These are phyloP conservation scores for Melastoma malabathricum DNA, from an alignment of 345 rosid genomes.

Conservation along the genomic window DNA sequence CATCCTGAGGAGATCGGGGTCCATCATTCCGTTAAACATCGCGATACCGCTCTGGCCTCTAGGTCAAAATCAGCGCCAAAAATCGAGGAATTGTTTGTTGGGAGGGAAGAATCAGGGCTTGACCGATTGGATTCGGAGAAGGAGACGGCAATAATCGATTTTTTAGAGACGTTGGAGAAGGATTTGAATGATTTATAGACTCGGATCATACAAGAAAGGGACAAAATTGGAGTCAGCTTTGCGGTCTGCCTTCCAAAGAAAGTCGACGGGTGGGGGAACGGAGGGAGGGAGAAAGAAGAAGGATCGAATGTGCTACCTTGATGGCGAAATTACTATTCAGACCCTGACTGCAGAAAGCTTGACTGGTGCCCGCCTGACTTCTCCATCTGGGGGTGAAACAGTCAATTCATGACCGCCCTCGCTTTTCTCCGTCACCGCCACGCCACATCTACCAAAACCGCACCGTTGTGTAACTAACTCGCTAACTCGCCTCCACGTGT, in stretches of 20 bases:
- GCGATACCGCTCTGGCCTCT: background rate
- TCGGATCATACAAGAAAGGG: background rate
- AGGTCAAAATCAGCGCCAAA: background rate
- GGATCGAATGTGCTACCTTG: conserved; percentile 2
- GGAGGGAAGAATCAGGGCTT: conserved; percentile 2
- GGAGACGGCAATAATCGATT: background rate
- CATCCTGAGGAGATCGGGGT: conserved; percentile 74
- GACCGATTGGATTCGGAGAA: background rate
- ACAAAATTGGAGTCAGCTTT: conserved; percentile 9
- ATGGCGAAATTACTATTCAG: background rate
- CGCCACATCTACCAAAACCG: no score
- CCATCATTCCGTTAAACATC: conserved; percentile 83
- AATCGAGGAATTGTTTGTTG: background rate
- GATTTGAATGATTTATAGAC: background rate
- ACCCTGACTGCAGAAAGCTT: background rate
- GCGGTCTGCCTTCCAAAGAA: conserved; percentile 1
- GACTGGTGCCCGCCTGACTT: background rate
- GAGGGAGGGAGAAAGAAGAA: background rate
- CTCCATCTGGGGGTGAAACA: background rate
- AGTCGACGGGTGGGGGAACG: background rate
- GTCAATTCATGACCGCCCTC: background rate
- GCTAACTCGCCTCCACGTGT: conserved; percentile 24
- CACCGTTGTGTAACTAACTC: conserved; percentile 1
- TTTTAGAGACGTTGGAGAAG: background rate
- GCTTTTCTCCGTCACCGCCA: no score